Evolutionary conservation across 192 early-diverging fungal genomes (phyloP), one percentile per base, ranked within the genome.

Genomic region (Rhizophagus prolifer): DNA sequence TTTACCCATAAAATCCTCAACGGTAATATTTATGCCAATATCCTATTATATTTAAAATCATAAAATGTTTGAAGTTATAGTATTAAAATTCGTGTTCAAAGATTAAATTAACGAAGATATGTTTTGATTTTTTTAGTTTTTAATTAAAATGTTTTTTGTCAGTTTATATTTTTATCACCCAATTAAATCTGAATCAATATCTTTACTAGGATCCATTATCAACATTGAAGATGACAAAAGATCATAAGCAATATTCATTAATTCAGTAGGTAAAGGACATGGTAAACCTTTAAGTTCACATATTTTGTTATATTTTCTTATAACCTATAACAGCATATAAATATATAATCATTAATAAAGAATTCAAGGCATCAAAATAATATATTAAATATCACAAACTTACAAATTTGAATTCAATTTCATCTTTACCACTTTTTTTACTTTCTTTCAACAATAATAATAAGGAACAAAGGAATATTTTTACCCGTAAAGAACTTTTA

Each of bases 401-500:
- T 54, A 95, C 90, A 61, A 92, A 89, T 7, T 87, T 89, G 80
- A 95, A 90, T 12, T 92, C 84, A 5, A 92, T 91, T 58, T 96
- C 93, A 21, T 89, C 85, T 6, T 89, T 71, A 5, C 96, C 97
- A 0, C 82, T 83, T 25, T 88, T 85, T 46, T 93, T 84, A 5
- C 36, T 38, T 38, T 38, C 36, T 38, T 38, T 38, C 36, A 38
- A 38, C 21, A 93, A 76, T 44, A 88, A 83, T 9, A 93, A 83
- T 41, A 95, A 72, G 0, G 93, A 84, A 1, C 96, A 86, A 41
- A 98, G 75, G 75, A 97, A 97, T 25, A 98, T 58, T 79, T 95
- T 93, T 75, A 96, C 96, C 72, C 96, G 94, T 47, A 91, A 67
- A 7, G 91, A 91, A n/a, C 88, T 90, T 31, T 82, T 81, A 76